Evolutionary conservation across 2,329 filamentous ascomycete species (phyloP).

Genomic region (Fusarium sp.): DNA sequence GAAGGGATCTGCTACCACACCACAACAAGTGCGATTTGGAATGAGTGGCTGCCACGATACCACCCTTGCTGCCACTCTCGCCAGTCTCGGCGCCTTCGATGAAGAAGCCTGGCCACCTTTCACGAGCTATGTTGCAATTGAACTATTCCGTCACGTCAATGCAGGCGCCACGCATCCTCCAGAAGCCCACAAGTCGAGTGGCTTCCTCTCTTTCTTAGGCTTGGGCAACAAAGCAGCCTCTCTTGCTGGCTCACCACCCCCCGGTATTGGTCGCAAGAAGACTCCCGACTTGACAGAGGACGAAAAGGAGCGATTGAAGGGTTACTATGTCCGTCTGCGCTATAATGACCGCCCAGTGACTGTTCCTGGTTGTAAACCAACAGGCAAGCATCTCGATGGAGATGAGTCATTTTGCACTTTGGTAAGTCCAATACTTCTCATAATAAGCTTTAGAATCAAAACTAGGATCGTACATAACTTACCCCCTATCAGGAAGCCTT

Average conservation of each 20-base stretch:
- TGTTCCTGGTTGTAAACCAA: slow-evolving; percentile 81
- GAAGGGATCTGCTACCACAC: slow-evolving; percentile 49
- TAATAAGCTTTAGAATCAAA: background rate
- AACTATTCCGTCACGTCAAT: slow-evolving; percentile 78
- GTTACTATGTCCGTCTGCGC: slow-evolving; percentile 88
- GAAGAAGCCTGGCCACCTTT: slow-evolving; percentile 87
- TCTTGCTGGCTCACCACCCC: slow-evolving; percentile 49
- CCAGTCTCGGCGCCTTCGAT: slow-evolving; percentile 83
- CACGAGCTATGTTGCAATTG: slow-evolving; percentile 90
- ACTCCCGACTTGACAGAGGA: slow-evolving; percentile 65
- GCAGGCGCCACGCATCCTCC: slow-evolving; percentile 31
- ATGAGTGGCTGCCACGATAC: slow-evolving; percentile 94
- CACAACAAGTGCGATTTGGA: slow-evolving; percentile 74
- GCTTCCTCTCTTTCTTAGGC: slow-evolving; percentile 47
- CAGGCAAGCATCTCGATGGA: slow-evolving; percentile 85
- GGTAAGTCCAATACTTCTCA: slow-evolving; percentile 59
- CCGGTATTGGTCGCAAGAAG: slow-evolving; percentile 71
- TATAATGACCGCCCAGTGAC: slow-evolving; percentile 90
- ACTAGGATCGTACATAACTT: slow-evolving; percentile 12
- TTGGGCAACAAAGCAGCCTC: slow-evolving; percentile 32
- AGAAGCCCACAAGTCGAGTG: slow-evolving; percentile 22
- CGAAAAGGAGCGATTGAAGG: slow-evolving; percentile 72
- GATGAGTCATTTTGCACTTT: slow-evolving; percentile 93
- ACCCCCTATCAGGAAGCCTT: slow-evolving; percentile 78
- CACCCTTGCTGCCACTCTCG: slow-evolving; percentile 83